Evolutionary conservation across 129 eudicot species (phyloP).

Genomic region (Arctium lappa): DNA sequence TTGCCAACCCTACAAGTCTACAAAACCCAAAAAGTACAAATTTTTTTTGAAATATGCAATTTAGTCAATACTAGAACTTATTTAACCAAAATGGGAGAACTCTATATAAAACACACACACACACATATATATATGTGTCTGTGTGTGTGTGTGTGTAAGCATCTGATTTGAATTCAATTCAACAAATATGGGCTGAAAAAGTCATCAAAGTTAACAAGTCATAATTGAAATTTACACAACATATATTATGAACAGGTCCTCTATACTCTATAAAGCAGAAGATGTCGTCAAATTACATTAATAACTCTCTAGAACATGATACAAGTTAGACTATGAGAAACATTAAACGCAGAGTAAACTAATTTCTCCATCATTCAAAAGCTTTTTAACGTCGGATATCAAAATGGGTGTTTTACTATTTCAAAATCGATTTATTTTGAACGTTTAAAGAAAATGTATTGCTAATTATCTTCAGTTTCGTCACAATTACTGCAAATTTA

Average conservation of each 20-base stretch:
- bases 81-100: neutral
- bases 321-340: neutral
- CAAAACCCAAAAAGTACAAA: neutral
- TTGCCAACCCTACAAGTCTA: neutral
- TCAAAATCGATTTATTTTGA: constrained; percentile 1
- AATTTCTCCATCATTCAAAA: constrained; percentile 16
- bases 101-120: neutral
- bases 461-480: neutral
- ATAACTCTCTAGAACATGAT: constrained; percentile 3
- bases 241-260: neutral
- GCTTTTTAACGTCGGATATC: constrained; percentile 8
- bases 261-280: neutral
- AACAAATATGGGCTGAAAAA: neutral
- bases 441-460: neutral
- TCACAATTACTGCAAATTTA: neutral
- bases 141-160: neutral
- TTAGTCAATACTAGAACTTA: neutral
- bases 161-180: neutral
- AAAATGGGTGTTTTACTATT: constrained; percentile 13
- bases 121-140: neutral
- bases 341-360: neutral
- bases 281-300: neutral
- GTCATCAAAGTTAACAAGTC: neutral
- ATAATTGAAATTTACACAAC: neutral
- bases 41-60: neutral